Conservation (phyloP, 2,329 filamentous ascomycete genomes). For the Hypoxylon sp. region DNA sequence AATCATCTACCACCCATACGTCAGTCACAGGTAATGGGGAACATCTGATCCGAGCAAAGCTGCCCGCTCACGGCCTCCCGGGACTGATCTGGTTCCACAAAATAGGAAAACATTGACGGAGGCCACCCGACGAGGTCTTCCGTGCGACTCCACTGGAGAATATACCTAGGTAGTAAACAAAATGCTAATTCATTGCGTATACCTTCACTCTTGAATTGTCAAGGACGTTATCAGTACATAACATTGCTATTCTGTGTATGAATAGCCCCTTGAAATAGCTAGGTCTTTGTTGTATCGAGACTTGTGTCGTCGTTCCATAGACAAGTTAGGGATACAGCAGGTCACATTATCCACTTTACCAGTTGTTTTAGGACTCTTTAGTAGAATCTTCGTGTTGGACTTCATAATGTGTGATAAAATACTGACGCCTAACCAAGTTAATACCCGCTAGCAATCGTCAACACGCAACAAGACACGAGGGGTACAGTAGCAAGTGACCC, state of each 20-base stretch:
- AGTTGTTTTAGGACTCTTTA: no score
- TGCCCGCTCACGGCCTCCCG: conserved; percentile 22
- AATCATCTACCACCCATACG: conserved; percentile 10
- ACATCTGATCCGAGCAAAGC: conserved; percentile 13
- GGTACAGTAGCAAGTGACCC: conserved; percentile 2
- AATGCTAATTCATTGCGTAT: conserved; percentile 6
- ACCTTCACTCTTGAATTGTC: no score
- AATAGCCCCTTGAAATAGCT: no score
- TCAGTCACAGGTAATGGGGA: conserved; percentile 6
- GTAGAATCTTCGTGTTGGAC: no score
- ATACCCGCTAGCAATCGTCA: not conserved
- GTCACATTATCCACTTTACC: no score
- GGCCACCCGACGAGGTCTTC: conserved; percentile 21
- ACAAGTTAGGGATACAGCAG: no score
- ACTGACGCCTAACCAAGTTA: no score
- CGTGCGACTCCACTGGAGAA: conserved; percentile 15
- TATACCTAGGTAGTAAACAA: conserved; percentile 13
- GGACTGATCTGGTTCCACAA: conserved; percentile 26
- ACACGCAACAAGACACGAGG: conserved; percentile 1
- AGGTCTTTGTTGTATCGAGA: no score
- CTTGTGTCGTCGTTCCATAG: no score
- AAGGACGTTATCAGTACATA: conserved; percentile 3
- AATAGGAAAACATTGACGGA: conserved; percentile 18
- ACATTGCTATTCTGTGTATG: no score
- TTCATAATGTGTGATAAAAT: no score